Percentiles rank a stretch among this genome's conserved stretches.
phyloP scores from a whole-genome alignment of 257 asterid genomes.

The Craterostigma plantagineum region DNA sequence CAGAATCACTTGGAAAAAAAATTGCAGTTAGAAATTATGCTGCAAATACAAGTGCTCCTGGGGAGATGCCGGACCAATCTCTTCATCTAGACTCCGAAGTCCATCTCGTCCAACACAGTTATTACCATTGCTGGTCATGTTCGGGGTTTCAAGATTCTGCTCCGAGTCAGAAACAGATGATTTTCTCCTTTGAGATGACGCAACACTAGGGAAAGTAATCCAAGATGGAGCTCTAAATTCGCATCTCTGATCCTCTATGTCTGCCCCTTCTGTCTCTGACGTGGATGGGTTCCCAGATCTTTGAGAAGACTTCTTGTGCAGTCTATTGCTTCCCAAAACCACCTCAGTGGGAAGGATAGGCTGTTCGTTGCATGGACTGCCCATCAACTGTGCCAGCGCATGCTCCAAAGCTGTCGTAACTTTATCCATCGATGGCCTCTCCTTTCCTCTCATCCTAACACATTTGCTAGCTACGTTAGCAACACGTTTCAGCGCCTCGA shows the following conservation, averaged over 20 bases:
- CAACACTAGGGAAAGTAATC: slow-evolving; percentile 67
- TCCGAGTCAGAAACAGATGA: slow-evolving; percentile 51
- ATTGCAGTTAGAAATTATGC: slow-evolving; percentile 29
- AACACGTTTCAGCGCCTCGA: slow-evolving; percentile 46
- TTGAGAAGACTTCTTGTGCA: slow-evolving; percentile 58
- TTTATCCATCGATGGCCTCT: slow-evolving; percentile 71
- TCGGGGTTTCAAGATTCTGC: slow-evolving; percentile 23
- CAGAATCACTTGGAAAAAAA: no score
- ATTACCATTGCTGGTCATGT: slow-evolving; percentile 17
- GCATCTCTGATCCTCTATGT: slow-evolving; percentile 39
- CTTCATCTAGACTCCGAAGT: slow-evolving; percentile 41
- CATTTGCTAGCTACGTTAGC: slow-evolving; percentile 58
- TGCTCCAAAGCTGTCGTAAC: slow-evolving; percentile 60
- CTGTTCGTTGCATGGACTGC: slow-evolving; percentile 53
- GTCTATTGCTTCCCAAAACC: slow-evolving; percentile 52
- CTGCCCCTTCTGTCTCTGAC: slow-evolving; percentile 40
- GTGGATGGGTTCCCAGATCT: slow-evolving; percentile 37
- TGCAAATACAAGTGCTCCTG: slow-evolving; percentile 46
- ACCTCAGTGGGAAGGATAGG: slow-evolving; percentile 73
- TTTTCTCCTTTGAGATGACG: slow-evolving; percentile 60
- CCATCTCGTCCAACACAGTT: slow-evolving; percentile 19
- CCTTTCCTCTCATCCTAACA: slow-evolving; percentile 77
- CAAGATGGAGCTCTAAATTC: slow-evolving; percentile 63
- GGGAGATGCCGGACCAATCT: slow-evolving; percentile 70
- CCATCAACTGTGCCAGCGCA: slow-evolving; percentile 54